Percentiles rank a stretch among this genome's conserved stretches.
Evolutionary conservation across 2,329 filamentous ascomycete species (phyloP).

Genomic region (Fusarium continuum): DNA sequence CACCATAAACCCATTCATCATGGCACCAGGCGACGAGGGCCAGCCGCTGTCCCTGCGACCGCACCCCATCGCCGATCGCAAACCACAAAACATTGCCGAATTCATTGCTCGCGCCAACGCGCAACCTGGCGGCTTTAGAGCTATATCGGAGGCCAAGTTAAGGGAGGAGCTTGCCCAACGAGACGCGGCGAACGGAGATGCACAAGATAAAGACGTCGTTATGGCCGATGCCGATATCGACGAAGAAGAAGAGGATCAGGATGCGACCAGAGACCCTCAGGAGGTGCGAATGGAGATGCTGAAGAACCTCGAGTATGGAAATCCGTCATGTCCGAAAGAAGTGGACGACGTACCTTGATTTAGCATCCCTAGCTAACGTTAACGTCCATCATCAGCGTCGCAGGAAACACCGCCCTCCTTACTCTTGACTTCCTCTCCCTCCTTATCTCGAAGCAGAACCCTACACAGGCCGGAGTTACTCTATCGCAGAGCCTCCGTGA

Average conservation of each 20-base stretch:
- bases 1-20: constrained; percentile 22
- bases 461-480: constrained; percentile 73
- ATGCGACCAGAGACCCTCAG: constrained; percentile 57
- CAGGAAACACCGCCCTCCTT: constrained; percentile 68
- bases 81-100: constrained; percentile 70
- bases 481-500: constrained; percentile 77
- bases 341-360: too few species aligned
- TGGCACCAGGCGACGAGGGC: constrained; percentile 47
- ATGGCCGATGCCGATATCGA: constrained; percentile 59
- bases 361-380: not conserved
- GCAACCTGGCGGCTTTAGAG: constrained; percentile 79
- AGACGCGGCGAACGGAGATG: constrained; percentile 51
- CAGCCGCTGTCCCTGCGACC: constrained; percentile 52
- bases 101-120: constrained; percentile 86
- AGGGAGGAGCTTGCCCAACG: constrained; percentile 70
- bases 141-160: constrained; percentile 78
- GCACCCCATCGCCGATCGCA: constrained; percentile 62
- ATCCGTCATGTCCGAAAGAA: not conserved
- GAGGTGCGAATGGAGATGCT: constrained; percentile 67
- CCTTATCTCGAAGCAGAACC: constrained; percentile 82
- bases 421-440: constrained; percentile 86
- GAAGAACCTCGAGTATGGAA: constrained; percentile 64
- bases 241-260: constrained; percentile 47
- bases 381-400: constrained; percentile 43
- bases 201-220: constrained; percentile 57